Conservation (phyloP, 352 stramenopile genomes). For the Hyaloperonospora arabidopsidis region DNA sequence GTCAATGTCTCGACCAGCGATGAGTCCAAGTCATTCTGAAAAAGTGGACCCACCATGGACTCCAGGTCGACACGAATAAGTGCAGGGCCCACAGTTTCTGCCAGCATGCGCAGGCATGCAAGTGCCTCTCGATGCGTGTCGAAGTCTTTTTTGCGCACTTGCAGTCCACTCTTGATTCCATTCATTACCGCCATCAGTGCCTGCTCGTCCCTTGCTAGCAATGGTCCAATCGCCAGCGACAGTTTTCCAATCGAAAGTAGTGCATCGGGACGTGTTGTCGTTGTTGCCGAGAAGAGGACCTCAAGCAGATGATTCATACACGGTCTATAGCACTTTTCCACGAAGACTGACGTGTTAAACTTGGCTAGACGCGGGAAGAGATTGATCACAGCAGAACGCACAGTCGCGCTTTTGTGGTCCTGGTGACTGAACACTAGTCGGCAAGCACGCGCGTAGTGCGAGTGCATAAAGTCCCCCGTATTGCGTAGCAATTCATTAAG, state of each 20-base stretch:
- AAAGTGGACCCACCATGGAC: constrained; percentile 68
- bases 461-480: constrained; percentile 85
- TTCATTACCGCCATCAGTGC: constrained; percentile 79
- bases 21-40: constrained; percentile 77
- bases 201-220: constrained; percentile 70
- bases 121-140: constrained; percentile 82
- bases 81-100: constrained; percentile 60
- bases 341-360: constrained; percentile 83
- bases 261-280: constrained; percentile 66
- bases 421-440: constrained; percentile 67
- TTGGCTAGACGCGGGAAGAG: constrained; percentile 80
- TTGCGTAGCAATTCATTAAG: constrained; percentile 83
- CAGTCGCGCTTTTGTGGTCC: constrained; percentile 70
- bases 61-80: constrained; percentile 78
- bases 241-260: constrained; percentile 82
- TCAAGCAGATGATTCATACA: constrained; percentile 83
- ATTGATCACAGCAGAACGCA: constrained; percentile 79
- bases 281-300: constrained; percentile 71
- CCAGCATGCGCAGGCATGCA: constrained; percentile 74
- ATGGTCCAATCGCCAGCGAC: constrained; percentile 66
- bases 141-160: constrained; percentile 77
- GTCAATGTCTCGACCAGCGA: constrained; percentile 77
- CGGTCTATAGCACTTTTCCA: constrained; percentile 73
- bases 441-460: constrained; percentile 67
- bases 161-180: constrained; percentile 76